These are phyloP conservation scores for Penstemon newberryi DNA, from an alignment of 257 asterid species.

Conservation along the genomic window DNA sequence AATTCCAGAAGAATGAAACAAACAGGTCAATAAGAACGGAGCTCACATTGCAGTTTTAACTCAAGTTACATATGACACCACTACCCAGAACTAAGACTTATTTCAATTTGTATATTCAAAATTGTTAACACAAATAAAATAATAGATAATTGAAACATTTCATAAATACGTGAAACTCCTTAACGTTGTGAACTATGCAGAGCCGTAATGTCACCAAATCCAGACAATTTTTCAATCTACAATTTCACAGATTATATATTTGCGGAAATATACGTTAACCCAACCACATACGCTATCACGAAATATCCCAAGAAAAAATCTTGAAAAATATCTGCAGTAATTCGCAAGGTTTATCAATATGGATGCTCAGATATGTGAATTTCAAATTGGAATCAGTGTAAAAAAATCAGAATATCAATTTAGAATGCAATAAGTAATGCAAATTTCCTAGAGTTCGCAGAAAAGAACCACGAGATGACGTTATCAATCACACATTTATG, in stretches of 20 bases:
- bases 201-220: neutral
- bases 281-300: too few relatives aligned
- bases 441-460: neutral
- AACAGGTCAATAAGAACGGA: slow-evolving; percentile 13
- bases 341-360: too few relatives aligned
- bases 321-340: too few relatives aligned
- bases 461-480: neutral
- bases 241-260: neutral
- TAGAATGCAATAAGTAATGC: neutral
- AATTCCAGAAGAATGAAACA: slow-evolving; percentile 18
- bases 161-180: neutral
- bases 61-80: slow-evolving; percentile 13
- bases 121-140: neutral
- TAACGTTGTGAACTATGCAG: neutral
- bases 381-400: neutral
- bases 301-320: too few relatives aligned
- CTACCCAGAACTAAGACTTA: neutral
- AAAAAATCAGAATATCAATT: neutral
- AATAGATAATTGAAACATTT: neutral
- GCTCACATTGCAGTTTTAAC: slow-evolving; percentile 11
- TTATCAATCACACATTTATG: too few relatives aligned
- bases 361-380: too few relatives aligned
- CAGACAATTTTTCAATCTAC: neutral
- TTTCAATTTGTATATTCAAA: neutral
- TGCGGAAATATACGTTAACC: too few relatives aligned